Percentiles rank a stretch among this genome's conserved stretches.
phyloP scores from a whole-genome alignment of 148 eudicot genomes.

The Salicornia ramosissima region DNA sequence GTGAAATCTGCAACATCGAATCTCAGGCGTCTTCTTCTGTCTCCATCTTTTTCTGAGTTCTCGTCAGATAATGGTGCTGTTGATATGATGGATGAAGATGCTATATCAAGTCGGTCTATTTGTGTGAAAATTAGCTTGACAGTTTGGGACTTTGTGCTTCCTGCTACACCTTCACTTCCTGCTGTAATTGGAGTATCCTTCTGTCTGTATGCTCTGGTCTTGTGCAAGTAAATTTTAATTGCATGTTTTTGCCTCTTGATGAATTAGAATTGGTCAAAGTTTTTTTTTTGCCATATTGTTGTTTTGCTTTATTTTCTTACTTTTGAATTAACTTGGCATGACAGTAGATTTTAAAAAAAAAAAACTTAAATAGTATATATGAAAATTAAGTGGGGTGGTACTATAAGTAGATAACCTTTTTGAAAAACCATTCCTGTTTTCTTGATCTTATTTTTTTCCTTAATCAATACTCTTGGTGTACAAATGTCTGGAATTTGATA shows the following conservation, averaged over 20 bases:
- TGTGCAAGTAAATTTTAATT: slow-evolving; percentile 12
- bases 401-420: no score
- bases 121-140: slow-evolving; percentile 75
- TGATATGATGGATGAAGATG: slow-evolving; percentile 97
- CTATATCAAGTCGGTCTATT: slow-evolving; percentile 55
- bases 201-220: slow-evolving; percentile 9
- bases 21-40: slow-evolving; percentile 70
- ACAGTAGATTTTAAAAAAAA: no score
- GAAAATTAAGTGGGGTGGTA: no score
- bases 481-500: background rate
- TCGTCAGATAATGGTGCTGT: slow-evolving; percentile 63
- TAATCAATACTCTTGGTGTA: background rate
- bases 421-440: no score
- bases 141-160: slow-evolving; percentile 92
- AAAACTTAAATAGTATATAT: no score
- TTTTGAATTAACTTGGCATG: no score
- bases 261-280: background rate
- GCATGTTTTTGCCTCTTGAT: background rate
- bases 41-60: slow-evolving; percentile 76
- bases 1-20: slow-evolving; percentile 75
- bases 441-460: no score
- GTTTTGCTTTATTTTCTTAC: no score
- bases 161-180: slow-evolving; percentile 90
- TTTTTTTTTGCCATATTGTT: no score
- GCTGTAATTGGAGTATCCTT: slow-evolving; percentile 99